Conservation (phyloP, 495 filamentous ascomycete genomes). For the Penicillium manginii region DNA sequence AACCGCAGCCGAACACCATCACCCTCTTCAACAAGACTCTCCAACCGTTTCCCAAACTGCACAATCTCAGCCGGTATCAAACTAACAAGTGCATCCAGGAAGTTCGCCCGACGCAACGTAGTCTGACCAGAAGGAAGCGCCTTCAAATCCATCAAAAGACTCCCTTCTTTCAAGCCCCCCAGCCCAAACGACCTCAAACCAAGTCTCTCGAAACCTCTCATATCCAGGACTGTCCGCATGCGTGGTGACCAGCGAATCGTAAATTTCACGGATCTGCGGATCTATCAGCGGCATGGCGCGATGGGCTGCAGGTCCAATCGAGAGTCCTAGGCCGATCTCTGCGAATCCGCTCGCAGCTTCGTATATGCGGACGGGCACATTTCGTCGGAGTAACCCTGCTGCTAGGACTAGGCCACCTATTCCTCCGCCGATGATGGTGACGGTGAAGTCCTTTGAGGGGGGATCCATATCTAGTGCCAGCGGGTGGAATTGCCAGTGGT, state of each 20-base stretch:
- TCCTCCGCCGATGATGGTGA: slow-evolving; percentile 65
- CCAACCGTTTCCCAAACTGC: slow-evolving; percentile 40
- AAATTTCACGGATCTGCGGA: slow-evolving; percentile 38
- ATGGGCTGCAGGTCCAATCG: slow-evolving; percentile 61
- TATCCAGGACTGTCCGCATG: slow-evolving; percentile 33
- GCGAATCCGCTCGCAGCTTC: slow-evolving; percentile 55
- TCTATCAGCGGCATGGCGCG: slow-evolving; percentile 56
- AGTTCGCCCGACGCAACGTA: slow-evolving; percentile 57
- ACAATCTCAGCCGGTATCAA: slow-evolving; percentile 51
- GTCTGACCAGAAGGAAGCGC: slow-evolving; percentile 38
- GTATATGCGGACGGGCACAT: slow-evolving; percentile 54
- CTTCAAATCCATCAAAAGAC: slow-evolving; percentile 35
- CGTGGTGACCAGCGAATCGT: slow-evolving; percentile 38
- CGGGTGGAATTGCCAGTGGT: not conserved
- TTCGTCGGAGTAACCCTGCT: slow-evolving; percentile 55
- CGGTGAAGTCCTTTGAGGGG: slow-evolving; percentile 32
- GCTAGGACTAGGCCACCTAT: slow-evolving; percentile 63
- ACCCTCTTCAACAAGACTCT: slow-evolving; percentile 17
- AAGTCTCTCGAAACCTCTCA: slow-evolving; percentile 25
- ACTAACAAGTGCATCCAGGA: slow-evolving; percentile 61
- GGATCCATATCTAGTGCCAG: not conserved
- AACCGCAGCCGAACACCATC: slow-evolving; percentile 30
- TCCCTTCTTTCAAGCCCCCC: slow-evolving; percentile 25
- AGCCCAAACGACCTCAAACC: slow-evolving; percentile 36
- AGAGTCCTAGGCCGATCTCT: slow-evolving; percentile 64